phyloP scores from a whole-genome alignment of 148 eudicot species.

The Cornus kousa region DNA sequence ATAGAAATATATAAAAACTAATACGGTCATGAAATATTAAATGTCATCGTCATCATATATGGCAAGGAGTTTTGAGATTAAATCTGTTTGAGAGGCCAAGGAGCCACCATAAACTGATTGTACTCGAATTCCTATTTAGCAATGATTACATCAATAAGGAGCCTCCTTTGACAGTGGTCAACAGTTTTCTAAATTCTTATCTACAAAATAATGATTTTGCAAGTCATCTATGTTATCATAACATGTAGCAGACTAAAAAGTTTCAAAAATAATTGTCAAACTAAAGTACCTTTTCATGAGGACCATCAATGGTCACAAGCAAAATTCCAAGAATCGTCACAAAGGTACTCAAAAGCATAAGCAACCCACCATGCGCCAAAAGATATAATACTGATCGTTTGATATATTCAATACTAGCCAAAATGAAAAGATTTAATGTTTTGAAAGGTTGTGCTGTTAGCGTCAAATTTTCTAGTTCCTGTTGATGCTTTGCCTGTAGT shows the following conservation, averaged over 20 bases:
- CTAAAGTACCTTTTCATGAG: constrained; percentile 87
- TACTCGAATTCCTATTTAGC: background rate
- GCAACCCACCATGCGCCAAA: constrained; percentile 64
- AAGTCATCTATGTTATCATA: background rate
- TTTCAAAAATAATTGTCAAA: background rate
- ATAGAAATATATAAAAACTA: background rate
- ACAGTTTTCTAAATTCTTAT: background rate
- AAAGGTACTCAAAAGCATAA: constrained; percentile 50
- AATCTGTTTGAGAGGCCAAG: background rate
- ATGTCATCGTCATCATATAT: background rate
- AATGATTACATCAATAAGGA: background rate
- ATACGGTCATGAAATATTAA: background rate
- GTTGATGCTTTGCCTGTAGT: constrained; percentile 61
- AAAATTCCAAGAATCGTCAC: constrained; percentile 34
- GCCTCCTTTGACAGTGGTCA: background rate
- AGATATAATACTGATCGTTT: constrained; percentile 56
- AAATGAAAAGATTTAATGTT: constrained; percentile 68
- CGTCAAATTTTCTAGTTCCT: constrained; percentile 72
- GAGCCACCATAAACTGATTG: background rate
- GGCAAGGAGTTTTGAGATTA: background rate
- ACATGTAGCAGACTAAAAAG: background rate
- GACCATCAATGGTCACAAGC: constrained; percentile 63
- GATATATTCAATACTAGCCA: constrained; percentile 62
- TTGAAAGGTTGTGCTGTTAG: constrained; percentile 68
- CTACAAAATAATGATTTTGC: background rate